These are phyloP conservation scores for Clitocybe nebularis DNA, from an alignment of 1,284 basidiomycete genomes.

Conservation along the genomic window DNA sequence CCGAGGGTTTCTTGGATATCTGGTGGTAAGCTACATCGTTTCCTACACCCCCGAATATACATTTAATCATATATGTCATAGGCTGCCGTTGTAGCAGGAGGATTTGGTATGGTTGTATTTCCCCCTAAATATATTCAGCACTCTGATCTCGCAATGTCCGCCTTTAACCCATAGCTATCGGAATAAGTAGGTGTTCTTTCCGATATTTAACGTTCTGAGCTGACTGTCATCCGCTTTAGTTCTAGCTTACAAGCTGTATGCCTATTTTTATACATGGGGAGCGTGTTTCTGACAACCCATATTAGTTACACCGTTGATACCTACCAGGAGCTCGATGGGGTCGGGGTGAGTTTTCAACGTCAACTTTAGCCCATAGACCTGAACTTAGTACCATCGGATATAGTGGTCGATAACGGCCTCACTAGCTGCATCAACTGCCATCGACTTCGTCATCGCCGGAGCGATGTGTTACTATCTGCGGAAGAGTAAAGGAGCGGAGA, in stretches of 20 bases:
- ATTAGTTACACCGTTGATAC: conserved; percentile 27
- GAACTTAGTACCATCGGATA: neutral
- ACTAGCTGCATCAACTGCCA: conserved; percentile 36
- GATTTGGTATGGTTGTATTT: conserved; percentile 25
- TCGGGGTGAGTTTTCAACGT: conserved; percentile 29
- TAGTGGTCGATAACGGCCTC: conserved; percentile 40
- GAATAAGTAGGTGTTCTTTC: conserved; percentile 21
- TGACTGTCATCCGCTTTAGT: conserved; percentile 13
- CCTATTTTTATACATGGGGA: neutral
- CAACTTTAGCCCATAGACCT: neutral
- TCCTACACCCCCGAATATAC: neutral
- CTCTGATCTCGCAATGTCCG: conserved; percentile 5
- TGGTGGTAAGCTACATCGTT: conserved; percentile 28
- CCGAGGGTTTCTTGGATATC: conserved; percentile 32
- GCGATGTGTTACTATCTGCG: conserved; percentile 47
- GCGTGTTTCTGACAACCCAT: neutral
- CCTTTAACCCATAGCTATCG: conserved; percentile 18
- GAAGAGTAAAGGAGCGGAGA: conserved; percentile 35
- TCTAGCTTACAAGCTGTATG: conserved; percentile 29
- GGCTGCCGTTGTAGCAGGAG: conserved; percentile 26
- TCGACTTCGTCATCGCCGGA: conserved; percentile 42
- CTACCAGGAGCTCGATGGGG: conserved; percentile 27
- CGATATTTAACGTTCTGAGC: neutral
- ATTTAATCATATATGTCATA: conserved; percentile 6
- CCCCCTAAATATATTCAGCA: neutral